Base-by-base conservation (phyloP, 306 rosid species). In the Pterocarpus macrocarpus region DNA sequence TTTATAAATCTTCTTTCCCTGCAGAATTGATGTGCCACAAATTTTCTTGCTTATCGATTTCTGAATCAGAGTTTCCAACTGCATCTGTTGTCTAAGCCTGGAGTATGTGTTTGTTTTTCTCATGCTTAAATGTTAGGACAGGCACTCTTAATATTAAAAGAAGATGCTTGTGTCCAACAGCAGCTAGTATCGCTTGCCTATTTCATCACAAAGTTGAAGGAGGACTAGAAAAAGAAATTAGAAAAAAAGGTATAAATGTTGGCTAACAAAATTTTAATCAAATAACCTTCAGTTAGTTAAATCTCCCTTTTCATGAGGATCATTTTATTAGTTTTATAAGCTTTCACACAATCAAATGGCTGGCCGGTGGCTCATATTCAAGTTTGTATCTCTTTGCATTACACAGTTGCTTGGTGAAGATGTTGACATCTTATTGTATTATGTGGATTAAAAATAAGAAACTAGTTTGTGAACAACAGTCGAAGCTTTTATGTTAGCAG, bases 1-100 rank as follows among this genome's bases (percentile, higher is more conserved):
- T 75, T 38, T 45, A 55, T 22, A 58, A 4, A 15, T 59, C 38
- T 36, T 38, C 58, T 53, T 15, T 53, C 4, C 17, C 17, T 15
- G 17, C 8, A 53, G 22, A 53, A 53, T 53, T 10, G 14, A 13
- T 3, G 6, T 67, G 56, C 45, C 12, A 28, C 64, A 30, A 82
- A 82, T 45, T 69, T 67, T 50, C 47, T 49, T 59, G 66, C 55
- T 38, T 47, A 43, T 62, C n/a, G 2, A 47, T 10, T 12, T 76
- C 38, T 22, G 33, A 58, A 68, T 32, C 28, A 22, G 58, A 30
- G 11, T 49, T 45, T 82, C 32, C 28, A 68, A 38, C 59, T 82
- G 59, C 28, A 22, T 22, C 28, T 22, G 28, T 22, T 22, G 28
- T 22, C 50, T 17, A n/a, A n/a, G n/a, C 74, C 17, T 78, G 56